Evolutionary conservation across 352 stramenopile genomes (phyloP).

Genomic region (Poterioochromonas sp.): DNA sequence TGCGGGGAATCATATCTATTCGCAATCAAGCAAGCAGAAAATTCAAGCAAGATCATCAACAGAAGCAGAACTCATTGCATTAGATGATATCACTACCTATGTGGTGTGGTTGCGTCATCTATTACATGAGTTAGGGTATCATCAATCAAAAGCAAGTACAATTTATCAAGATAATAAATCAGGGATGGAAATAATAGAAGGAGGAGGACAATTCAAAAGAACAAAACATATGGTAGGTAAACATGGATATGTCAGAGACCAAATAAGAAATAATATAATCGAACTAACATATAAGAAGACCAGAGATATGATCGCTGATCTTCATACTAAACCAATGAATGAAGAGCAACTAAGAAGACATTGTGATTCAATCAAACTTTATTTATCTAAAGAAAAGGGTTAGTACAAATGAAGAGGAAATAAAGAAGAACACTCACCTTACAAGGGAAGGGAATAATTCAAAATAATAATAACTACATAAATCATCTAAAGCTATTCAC

Average conservation of each 20-base stretch:
- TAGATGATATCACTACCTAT: neutral
- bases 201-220: neutral
- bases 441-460: too few species aligned
- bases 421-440: too few species aligned
- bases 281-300: neutral
- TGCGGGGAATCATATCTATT: neutral
- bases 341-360: too few species aligned
- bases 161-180: constrained; percentile 17
- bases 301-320: neutral
- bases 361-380: too few species aligned
- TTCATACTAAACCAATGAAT: constrained; percentile 5
- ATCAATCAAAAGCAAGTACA: neutral
- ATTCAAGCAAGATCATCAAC: neutral
- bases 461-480: too few species aligned
- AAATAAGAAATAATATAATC: neutral
- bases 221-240: neutral
- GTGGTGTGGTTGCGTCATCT: neutral
- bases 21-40: neutral
- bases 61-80: neutral
- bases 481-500: too few species aligned
- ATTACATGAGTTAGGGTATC: neutral
- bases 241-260: neutral
- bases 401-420: too few species aligned
- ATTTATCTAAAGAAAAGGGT: too few species aligned
- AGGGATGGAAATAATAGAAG: neutral